phyloP scores from a whole-genome alignment of 192 early-diverging fungal genomes.

The Gorgonomyces haynaldii region DNA sequence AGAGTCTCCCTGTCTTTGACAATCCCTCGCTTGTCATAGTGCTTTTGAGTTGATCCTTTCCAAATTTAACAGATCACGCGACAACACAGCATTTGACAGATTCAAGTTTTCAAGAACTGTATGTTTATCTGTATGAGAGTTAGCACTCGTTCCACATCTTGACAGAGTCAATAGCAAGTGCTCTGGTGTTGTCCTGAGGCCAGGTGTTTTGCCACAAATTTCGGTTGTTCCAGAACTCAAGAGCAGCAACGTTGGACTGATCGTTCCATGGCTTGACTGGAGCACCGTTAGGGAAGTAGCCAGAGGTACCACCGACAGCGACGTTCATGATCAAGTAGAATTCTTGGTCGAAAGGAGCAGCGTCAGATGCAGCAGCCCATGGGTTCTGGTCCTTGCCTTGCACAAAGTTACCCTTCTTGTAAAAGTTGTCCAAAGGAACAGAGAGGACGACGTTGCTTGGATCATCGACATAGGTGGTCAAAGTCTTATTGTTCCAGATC shows the following conservation, averaged over 20 bases:
- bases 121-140: background rate
- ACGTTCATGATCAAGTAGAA: conserved; percentile 45
- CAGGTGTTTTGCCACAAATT: conserved; percentile 44
- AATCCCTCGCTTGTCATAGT: too few species aligned
- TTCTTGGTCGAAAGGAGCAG: conserved; percentile 52
- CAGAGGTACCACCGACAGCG: conserved; percentile 37
- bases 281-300: conserved; percentile 42
- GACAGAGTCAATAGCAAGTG: conserved; percentile 21
- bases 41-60: too few species aligned
- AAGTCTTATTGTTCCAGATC: conserved; percentile 37
- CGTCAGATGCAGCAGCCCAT: conserved; percentile 28
- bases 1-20: too few species aligned
- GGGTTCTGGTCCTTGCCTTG: conserved; percentile 31
- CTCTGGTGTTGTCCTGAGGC: conserved; percentile 19
- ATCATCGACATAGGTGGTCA: conserved; percentile 49
- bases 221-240: conserved; percentile 40
- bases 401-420: conserved; percentile 38
- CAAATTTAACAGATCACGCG: too few species aligned
- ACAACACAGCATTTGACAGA: too few species aligned
- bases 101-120: background rate
- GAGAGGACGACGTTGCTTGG: conserved; percentile 29
- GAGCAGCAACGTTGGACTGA: conserved; percentile 25
- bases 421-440: conserved; percentile 41
- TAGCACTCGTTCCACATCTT: conserved; percentile 24
- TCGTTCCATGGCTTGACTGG: conserved; percentile 46